Evolutionary conservation across 2,329 filamentous ascomycete genomes (phyloP).

Genomic region (Arachnopeziza araneosa): DNA sequence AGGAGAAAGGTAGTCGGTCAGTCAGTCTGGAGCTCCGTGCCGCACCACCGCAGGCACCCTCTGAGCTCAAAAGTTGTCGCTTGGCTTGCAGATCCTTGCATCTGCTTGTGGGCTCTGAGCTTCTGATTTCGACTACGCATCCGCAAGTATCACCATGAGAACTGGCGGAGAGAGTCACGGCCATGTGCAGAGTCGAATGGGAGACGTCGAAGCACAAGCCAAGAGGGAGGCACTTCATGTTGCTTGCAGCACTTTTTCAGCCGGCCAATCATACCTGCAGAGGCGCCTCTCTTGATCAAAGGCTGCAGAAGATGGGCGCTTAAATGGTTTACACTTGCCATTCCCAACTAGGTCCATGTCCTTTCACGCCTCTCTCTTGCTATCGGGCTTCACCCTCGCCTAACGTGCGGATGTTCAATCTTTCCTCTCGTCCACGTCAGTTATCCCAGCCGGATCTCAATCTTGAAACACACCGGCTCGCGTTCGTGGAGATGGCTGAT

Average conservation of each 20-base stretch:
- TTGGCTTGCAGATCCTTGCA: slow-evolving; percentile 12
- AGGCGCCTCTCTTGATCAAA: slow-evolving; percentile 25
- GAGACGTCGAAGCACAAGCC: neutral
- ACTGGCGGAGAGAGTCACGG: neutral
- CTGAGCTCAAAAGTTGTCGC: neutral
- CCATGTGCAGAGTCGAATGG: slow-evolving; percentile 2
- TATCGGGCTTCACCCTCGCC: neutral
- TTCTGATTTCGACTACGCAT: neutral
- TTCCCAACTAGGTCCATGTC: neutral
- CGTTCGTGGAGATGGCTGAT: neutral
- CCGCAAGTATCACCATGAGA: neutral
- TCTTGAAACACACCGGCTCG: neutral
- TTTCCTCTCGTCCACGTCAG: neutral
- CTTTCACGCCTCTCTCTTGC: neutral
- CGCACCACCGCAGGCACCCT: neutral
- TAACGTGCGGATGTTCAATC: neutral
- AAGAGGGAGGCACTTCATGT: slow-evolving; percentile 12
- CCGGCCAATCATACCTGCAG: slow-evolving; percentile 20
- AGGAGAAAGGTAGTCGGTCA: neutral
- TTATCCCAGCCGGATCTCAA: neutral
- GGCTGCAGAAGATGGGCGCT: slow-evolving; percentile 21
- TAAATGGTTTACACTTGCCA: slow-evolving; percentile 3
- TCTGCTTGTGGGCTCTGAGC: neutral
- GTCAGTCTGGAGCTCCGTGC: neutral
- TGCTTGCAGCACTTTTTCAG: slow-evolving; percentile 16